Evolutionary conservation across 768 basidiomycete genomes (phyloP), one percentile per base, ranked within the genome.

Genomic region (Phaffia tasmanica): DNA sequence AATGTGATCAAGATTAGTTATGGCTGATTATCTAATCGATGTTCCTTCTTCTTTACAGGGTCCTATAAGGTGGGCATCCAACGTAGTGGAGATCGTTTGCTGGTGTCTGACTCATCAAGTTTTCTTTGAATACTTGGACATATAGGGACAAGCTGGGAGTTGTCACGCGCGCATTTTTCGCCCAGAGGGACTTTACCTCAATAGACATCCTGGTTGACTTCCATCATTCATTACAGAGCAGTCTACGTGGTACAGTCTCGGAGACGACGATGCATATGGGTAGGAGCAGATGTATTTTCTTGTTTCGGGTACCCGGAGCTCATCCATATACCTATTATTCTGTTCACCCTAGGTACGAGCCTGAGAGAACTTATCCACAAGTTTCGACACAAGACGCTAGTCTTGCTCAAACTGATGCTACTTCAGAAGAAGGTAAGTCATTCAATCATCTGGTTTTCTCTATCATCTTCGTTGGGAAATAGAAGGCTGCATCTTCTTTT

Each of bases 231-330:
- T 79, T 99, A 21, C 90, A 94, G 74, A 76, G 75, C 21, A 86
- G 87, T 7, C 75, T 95, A 50, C 81, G 85, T 27, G 75, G 83
- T 1, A 89, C 93, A 73, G 80, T 89, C n/a, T 91, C 87, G 0
- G 93, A 95, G 72, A 90, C 88, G 68, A 89, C 86, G 47, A 80
- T 99, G 46, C 94, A 95, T 75, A 99, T 99, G 84, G 95, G 94
- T 87, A 73, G 68, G 83, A 75, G 57, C 27, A 50, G 11, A 30
- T 5, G 4, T 30, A 5, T 23, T 46, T n/a, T 51, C 11, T 25
- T 50, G 7, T 25, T 32, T 50, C 46, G 0, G 3, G 18, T 6
- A 4, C 42, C 29, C n/a, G 9, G 57, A 5, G 25, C 30, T 15
- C 32, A 42, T 29, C 16, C 57, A 35, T 16, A 21, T n/a, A 35